Percentiles rank a stretch among this genome's conserved stretches.
Evolutionary conservation across 208 protist species (phyloP).

Genomic region (Trypanosoma vivax): DNA sequence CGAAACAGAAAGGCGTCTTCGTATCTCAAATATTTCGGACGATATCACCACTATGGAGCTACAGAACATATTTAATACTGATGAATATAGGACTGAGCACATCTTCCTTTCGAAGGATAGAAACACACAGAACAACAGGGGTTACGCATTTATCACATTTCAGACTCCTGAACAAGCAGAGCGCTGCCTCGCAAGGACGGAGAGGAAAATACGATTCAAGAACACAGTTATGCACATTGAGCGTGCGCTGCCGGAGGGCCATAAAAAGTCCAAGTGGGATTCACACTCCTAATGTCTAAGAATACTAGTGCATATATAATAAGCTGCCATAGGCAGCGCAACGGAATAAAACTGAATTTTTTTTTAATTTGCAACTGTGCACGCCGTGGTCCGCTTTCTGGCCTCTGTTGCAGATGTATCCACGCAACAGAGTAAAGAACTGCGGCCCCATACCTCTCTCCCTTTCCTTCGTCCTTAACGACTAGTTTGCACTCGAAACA

Average conservation of each 20-base stretch:
- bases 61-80: conserved; percentile 59
- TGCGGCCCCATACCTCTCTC: too few species aligned
- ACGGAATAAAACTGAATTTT: too few species aligned
- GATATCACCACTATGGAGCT: conserved; percentile 76
- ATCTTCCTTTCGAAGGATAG: conserved; percentile 57
- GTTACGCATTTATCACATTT: conserved; percentile 82
- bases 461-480: too few species aligned
- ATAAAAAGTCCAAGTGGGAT: conserved; percentile 8
- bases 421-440: too few species aligned
- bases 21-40: conserved; percentile 79
- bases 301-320: background rate
- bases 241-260: conserved; percentile 25
- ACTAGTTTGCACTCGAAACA: too few species aligned
- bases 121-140: conserved; percentile 52
- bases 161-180: conserved; percentile 19
- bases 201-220: conserved; percentile 52
- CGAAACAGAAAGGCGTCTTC: conserved; percentile 44
- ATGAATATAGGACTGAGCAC: conserved; percentile 37
- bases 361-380: too few species aligned
- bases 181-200: conserved; percentile 19
- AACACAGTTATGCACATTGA: conserved; percentile 67
- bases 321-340: too few species aligned
- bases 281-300: background rate
- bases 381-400: too few species aligned
- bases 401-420: too few species aligned